Conservation (phyloP, 1,139 yeast genomes). For the Wickerhamiella pararugosa region DNA sequence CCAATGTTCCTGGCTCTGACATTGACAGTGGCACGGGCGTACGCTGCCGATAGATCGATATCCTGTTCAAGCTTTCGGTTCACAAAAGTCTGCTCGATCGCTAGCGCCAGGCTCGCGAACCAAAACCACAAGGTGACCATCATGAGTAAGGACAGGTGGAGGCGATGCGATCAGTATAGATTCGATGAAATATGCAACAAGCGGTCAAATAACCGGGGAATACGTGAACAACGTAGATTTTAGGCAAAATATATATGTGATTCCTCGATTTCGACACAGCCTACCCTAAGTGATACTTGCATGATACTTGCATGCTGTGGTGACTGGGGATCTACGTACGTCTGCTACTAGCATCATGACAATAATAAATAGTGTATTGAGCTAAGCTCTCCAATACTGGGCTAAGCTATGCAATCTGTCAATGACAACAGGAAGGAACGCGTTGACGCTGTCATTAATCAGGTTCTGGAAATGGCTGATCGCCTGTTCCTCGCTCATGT, state of each 20-base stretch:
- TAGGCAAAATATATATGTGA: too few relatives aligned
- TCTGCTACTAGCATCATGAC: too few relatives aligned
- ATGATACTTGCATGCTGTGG: too few relatives aligned
- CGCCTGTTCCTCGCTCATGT: slow-evolving; percentile 91
- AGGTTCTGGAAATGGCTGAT: slow-evolving; percentile 84
- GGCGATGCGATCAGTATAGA: too few relatives aligned
- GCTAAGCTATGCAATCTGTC: slow-evolving; percentile 91
- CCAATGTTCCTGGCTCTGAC: slow-evolving; percentile 48
- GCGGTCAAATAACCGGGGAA: too few relatives aligned
- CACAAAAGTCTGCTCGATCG: slow-evolving; percentile 15
- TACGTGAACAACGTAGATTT: too few relatives aligned
- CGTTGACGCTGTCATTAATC: slow-evolving; percentile 87
- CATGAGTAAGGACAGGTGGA: too few relatives aligned
- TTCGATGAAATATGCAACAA: too few relatives aligned
- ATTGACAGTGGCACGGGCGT: slow-evolving; percentile 45
- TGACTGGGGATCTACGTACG: too few relatives aligned
- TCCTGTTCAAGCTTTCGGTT: slow-evolving; percentile 21
- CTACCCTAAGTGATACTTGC: too few relatives aligned
- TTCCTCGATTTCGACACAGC: too few relatives aligned
- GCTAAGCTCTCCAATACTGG: slow-evolving; percentile 86
- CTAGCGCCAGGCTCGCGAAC: neutral
- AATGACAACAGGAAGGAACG: slow-evolving; percentile 84
- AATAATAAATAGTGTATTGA: neutral
- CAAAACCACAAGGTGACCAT: too few relatives aligned
- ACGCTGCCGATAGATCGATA: slow-evolving; percentile 53